Evolutionary conservation across 352 stramenopile species (phyloP), one percentile per base, ranked within the genome.

Genomic region (Globisporangium alternatum): DNA sequence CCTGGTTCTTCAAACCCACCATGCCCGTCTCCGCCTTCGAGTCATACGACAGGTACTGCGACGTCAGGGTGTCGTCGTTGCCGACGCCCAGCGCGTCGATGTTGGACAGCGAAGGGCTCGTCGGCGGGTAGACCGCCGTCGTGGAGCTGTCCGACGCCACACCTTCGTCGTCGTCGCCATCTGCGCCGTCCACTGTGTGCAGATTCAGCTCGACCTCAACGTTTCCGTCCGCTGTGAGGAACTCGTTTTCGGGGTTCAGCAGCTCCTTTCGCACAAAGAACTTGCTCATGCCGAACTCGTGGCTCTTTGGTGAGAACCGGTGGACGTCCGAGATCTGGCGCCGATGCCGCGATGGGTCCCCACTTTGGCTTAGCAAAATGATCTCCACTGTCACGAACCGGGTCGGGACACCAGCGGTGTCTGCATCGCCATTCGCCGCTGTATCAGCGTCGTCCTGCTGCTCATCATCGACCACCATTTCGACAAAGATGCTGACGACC

Each of bases 1-100:
- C 92, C 65, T 96, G 88, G 57, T 96, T 96, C 71, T 96, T 96
- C 6, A 96, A 64, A 0, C 88, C 88, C 17, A 96, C 86, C 86
- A 96, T 95, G 7, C 84, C 84, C 0, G 86, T 96, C 60, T 91
- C 84, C n/a, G 78, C 60, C 61, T 93, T 93, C 2, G 83, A 93
- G 62, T 93, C 82, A 56, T 92, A 91, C 44, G 70, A 58, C 22
- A 88, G 48, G 4, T 83, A 71, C 30, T 75, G 64, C 39, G 54
- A 48, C n/a, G 51, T 33, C 19, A 72, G 49, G 5, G 66, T 37
- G 21, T 56, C 53, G 3, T 31, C 52, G 7, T 65, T 37, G 9
- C 61, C 47, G 7, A 57, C 53, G 4, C 62, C 68, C 0, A 77
- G 56, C 41, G 64, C 49, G 13, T 69, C 58, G 3, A 71, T 62